A percentile compares a stretch with the other conserved stretches of the same genome.
phyloP scores from a whole-genome alignment of 305 asterid genomes.

The Solanum hybrid region DNA sequence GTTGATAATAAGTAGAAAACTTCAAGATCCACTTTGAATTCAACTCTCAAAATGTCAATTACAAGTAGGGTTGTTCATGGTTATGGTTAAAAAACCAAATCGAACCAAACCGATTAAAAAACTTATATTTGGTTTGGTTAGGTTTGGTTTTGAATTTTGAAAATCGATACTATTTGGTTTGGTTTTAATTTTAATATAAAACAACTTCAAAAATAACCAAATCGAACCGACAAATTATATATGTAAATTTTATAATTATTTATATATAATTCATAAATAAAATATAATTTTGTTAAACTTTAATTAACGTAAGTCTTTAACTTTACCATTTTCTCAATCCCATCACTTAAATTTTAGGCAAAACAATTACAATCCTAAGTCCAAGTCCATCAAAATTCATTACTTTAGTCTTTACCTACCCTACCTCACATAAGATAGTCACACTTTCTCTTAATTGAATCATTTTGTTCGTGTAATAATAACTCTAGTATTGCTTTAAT shows the following conservation, averaged over 20 bases:
- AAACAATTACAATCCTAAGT: neutral
- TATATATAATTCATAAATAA: neutral
- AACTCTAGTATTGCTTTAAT: too few relatives aligned
- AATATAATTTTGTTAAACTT: too few relatives aligned
- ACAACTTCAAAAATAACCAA: neutral
- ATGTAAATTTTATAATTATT: too few relatives aligned
- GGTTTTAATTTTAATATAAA: too few relatives aligned
- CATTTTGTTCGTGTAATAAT: neutral
- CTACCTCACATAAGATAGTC: neutral
- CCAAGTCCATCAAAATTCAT: neutral
- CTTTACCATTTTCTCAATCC: neutral
- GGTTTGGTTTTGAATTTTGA: neutral
- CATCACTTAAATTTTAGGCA: neutral
- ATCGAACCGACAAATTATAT: neutral
- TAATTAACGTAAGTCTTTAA: neutral
- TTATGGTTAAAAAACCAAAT: too few relatives aligned
- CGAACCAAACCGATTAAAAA: neutral
- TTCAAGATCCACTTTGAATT: neutral
- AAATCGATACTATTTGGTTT: neutral
- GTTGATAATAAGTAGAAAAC: neutral
- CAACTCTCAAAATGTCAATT: neutral
- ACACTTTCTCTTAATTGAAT: neutral
- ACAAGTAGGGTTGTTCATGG: neutral
- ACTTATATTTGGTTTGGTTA: neutral
- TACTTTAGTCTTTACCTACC: neutral